phyloP scores from a whole-genome alignment of 257 asterid genomes.

The Craterostigma plantagineum region DNA sequence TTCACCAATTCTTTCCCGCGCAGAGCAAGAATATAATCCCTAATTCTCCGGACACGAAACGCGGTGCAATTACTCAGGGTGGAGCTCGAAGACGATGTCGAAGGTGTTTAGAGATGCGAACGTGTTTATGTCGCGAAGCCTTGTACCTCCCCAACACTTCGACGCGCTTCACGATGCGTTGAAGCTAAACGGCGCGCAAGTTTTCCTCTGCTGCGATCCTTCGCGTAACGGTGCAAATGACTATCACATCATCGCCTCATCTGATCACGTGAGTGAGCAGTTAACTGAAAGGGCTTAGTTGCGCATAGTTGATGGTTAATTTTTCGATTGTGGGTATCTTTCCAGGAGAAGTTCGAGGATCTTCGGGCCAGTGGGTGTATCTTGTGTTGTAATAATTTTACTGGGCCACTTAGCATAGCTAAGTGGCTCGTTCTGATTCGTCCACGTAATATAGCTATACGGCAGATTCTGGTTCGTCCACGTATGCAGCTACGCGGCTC shows the following conservation, averaged over 20 bases:
- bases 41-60: no score
- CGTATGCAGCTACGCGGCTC: no score
- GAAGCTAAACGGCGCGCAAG: constrained; percentile 77
- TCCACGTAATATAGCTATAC: no score
- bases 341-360: constrained; percentile 72
- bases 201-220: constrained; percentile 82
- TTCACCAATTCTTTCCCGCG: no score
- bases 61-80: no score
- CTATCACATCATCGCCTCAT: constrained; percentile 74
- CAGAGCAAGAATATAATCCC: no score
- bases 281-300: not conserved
- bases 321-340: constrained; percentile 7
- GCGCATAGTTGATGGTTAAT: constrained; percentile 4
- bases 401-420: no score
- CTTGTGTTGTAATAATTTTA: no score
- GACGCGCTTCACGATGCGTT: constrained; percentile 89
- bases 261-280: constrained; percentile 36
- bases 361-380: constrained; percentile 75
- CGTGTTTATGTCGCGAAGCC: constrained; percentile 63
- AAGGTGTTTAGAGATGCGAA: constrained; percentile 62
- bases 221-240: constrained; percentile 56
- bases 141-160: constrained; percentile 84
- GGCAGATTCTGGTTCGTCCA: no score
- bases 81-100: constrained; percentile 15
- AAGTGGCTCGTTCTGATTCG: no score